phyloP scores from a whole-genome alignment of 2,329 filamentous ascomycete species.

The Sporothrix humicola region DNA sequence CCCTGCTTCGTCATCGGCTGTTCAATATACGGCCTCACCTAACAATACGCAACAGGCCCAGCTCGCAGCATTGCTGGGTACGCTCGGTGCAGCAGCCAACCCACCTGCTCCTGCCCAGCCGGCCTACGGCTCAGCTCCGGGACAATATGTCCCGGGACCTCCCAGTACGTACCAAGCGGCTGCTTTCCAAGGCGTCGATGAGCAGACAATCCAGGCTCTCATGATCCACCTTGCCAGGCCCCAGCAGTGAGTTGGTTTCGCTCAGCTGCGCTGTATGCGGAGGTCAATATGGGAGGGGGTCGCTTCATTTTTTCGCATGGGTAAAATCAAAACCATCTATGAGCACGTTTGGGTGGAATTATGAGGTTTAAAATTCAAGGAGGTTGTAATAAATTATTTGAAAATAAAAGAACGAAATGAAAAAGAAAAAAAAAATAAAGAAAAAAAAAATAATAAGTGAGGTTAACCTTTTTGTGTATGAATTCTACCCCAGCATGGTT shows the following conservation, averaged over 20 bases:
- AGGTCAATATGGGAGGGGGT: neutral
- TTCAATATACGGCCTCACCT: neutral
- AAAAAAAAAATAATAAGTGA: neutral
- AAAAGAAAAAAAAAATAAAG: neutral
- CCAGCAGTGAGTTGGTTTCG: constrained; percentile 52
- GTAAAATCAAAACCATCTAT: too few relatives aligned
- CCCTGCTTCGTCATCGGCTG: neutral
- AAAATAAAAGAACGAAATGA: neutral
- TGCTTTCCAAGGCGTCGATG: constrained; percentile 41
- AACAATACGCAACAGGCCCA: constrained; percentile 46
- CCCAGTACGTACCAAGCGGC: constrained; percentile 35
- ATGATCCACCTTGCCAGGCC: constrained; percentile 74
- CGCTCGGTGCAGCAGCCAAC: constrained; percentile 43
- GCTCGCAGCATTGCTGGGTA: constrained; percentile 55
- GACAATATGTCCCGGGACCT: neutral
- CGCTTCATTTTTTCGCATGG: too few relatives aligned
- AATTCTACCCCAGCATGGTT: neutral
- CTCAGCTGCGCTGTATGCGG: neutral
- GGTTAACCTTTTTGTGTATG: constrained; percentile 1
- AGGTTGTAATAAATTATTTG: neutral
- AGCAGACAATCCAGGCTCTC: constrained; percentile 70
- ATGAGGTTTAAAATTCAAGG: neutral
- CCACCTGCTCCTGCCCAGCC: constrained; percentile 22
- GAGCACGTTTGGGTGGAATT: neutral
- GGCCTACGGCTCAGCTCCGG: neutral